phyloP scores from a whole-genome alignment of 2,329 filamentous ascomycete species.

The Penicillium sp. region DNA sequence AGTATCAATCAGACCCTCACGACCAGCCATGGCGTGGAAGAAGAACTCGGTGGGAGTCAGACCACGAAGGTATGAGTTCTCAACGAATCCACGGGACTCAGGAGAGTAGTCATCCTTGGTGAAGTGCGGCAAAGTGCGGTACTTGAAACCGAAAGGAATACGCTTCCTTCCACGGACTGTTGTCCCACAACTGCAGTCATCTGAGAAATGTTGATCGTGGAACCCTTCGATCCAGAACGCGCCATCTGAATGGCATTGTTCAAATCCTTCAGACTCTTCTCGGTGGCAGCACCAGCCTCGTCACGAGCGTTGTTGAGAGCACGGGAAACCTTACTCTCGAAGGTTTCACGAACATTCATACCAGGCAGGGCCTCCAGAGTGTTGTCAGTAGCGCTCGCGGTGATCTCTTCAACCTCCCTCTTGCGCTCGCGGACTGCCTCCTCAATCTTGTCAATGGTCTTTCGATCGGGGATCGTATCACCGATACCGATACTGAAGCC shows the following conservation, averaged over 20 bases:
- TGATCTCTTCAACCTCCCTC: conserved; percentile 69
- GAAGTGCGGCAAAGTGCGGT: conserved; percentile 92
- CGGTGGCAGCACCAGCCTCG: conserved; percentile 85
- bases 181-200: conserved; percentile 98
- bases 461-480: conserved; percentile 87
- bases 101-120: conserved; percentile 99
- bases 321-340: conserved; percentile 94
- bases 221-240: conserved; percentile 93
- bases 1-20: conserved; percentile 98
- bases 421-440: conserved; percentile 77
- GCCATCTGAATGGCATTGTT: conserved; percentile 98
- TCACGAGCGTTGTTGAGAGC: conserved; percentile 94
- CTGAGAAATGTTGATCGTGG: conserved; percentile 98
- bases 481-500: conserved; percentile 98
- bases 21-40: conserved; percentile 99
- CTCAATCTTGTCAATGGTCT: conserved; percentile 79
- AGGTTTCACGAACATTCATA: conserved; percentile 98
- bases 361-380: conserved; percentile 86
- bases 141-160: conserved; percentile 99
- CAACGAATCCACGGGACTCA: conserved; percentile 93
- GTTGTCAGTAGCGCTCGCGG: conserved; percentile 74
- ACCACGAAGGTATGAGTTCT: conserved; percentile 96
- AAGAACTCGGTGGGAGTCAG: conserved; percentile 96
- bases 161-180: conserved; percentile 96
- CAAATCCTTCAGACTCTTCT: conserved; percentile 85